Conservation (phyloP, 768 basidiomycete species). For the Lactarius deliciosus region DNA sequence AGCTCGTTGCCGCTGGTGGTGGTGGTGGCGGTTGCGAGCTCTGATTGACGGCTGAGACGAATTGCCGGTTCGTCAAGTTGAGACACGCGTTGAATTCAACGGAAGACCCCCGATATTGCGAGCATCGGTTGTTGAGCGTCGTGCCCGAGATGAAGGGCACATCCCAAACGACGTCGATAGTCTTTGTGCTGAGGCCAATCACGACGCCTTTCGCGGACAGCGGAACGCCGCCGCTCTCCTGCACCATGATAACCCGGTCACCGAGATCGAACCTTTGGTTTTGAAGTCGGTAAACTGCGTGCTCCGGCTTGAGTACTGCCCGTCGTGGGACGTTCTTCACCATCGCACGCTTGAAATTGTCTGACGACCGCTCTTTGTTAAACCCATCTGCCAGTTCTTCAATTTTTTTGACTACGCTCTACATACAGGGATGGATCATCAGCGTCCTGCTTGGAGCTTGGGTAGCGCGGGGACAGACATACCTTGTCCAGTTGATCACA, state of each 20-base stretch:
- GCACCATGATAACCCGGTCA: slow-evolving; percentile 94
- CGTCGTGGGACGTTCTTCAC: slow-evolving; percentile 92
- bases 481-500: slow-evolving; percentile 92
- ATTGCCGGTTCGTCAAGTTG: slow-evolving; percentile 86
- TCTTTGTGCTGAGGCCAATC: slow-evolving; percentile 79
- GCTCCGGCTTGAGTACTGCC: slow-evolving; percentile 89
- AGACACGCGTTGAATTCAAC: slow-evolving; percentile 86
- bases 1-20: slow-evolving; percentile 33
- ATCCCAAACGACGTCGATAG: slow-evolving; percentile 97
- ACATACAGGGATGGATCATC: slow-evolving; percentile 35
- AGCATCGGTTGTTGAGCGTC: slow-evolving; percentile 88
- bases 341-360: slow-evolving; percentile 84
- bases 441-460: slow-evolving; percentile 3
- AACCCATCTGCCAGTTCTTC: slow-evolving; percentile 74
- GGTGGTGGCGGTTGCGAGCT: slow-evolving; percentile 47
- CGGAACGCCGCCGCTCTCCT: slow-evolving; percentile 91
- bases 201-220: slow-evolving; percentile 92
- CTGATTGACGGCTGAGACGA: slow-evolving; percentile 70
- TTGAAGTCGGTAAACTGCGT: slow-evolving; percentile 86
- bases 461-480: slow-evolving; percentile 39
- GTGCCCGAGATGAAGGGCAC: slow-evolving; percentile 91
- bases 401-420: slow-evolving; percentile 79
- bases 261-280: slow-evolving; percentile 86
- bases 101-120: slow-evolving; percentile 87
- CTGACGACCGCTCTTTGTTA: slow-evolving; percentile 55